These are phyloP conservation scores for Chenopodium formosanum DNA, from an alignment of 148 eudicot genomes.

Conservation along the genomic window DNA sequence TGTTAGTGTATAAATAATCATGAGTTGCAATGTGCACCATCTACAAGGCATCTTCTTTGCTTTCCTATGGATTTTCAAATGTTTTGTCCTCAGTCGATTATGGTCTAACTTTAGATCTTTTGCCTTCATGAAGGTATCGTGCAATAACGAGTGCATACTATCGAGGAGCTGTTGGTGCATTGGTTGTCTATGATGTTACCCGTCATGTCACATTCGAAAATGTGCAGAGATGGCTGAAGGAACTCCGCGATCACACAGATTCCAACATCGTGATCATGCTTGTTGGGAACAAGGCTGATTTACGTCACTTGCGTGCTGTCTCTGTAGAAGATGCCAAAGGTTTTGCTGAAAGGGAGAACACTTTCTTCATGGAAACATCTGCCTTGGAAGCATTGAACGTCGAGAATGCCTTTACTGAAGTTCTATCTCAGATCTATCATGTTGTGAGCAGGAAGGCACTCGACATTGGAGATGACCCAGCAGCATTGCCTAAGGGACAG, in stretches of 20 bases:
- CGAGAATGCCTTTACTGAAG: constrained; percentile 79
- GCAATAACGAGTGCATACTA: constrained; percentile 91
- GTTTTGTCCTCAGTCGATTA: background rate
- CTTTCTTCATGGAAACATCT: constrained; percentile 83
- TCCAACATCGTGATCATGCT: constrained; percentile 77
- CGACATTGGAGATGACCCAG: constrained; percentile 64
- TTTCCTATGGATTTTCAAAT: too few species aligned
- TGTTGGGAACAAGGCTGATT: constrained; percentile 84
- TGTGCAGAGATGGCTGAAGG: constrained; percentile 83
- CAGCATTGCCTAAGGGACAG: constrained; percentile 68
- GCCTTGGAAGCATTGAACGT: constrained; percentile 78
- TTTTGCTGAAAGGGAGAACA: constrained; percentile 59
- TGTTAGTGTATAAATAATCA: too few species aligned
- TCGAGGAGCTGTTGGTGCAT: constrained; percentile 85
- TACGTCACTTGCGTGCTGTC: constrained; percentile 79
- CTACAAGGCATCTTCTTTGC: background rate
- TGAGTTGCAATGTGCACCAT: background rate
- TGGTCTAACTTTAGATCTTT: background rate
- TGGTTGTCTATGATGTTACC: constrained; percentile 78
- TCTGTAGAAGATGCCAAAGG: constrained; percentile 48
- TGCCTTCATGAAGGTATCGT: constrained; percentile 48
- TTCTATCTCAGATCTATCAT: constrained; percentile 63
- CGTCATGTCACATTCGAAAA: constrained; percentile 77
- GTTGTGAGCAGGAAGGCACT: constrained; percentile 80
- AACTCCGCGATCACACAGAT: constrained; percentile 80